phyloP scores from a whole-genome alignment of 2,329 filamentous ascomycete genomes.

The Byssothecium circinans region DNA sequence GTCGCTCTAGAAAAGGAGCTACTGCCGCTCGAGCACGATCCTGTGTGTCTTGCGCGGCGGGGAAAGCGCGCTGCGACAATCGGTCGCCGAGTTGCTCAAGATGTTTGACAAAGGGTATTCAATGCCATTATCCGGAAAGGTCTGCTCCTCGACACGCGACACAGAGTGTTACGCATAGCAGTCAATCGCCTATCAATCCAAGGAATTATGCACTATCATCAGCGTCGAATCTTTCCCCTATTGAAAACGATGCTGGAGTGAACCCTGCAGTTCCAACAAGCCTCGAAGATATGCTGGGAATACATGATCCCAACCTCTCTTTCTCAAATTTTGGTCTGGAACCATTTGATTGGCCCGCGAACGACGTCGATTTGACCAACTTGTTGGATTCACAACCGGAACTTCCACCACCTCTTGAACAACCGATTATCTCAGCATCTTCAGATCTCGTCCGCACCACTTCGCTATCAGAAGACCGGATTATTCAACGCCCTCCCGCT shows the following conservation, averaged over 20 bases:
- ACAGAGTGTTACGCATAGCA: neutral
- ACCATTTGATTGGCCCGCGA: conserved; percentile 14
- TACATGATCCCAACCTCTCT: neutral
- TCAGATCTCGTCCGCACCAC: conserved; percentile 12
- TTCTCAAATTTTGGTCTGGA: conserved; percentile 1
- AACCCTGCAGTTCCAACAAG: neutral
- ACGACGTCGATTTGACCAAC: neutral
- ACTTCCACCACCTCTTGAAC: neutral
- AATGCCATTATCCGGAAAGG: conserved; percentile 43
- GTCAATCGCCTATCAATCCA: neutral
- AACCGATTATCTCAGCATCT: neutral
- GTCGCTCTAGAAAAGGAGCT: conserved; percentile 42
- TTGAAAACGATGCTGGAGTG: neutral
- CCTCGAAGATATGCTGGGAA: neutral
- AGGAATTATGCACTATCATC: neutral
- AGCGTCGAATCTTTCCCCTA: neutral
- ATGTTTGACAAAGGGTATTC: conserved; percentile 38
- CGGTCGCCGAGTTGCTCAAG: conserved; percentile 43
- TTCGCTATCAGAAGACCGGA: conserved; percentile 11
- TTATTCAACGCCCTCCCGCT: neutral
- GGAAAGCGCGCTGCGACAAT: conserved; percentile 46
- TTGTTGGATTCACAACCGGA: neutral
- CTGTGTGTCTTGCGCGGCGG: conserved; percentile 43
- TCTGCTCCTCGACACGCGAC: neutral
- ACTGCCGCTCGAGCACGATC: conserved; percentile 33